These are phyloP conservation scores for Diplodia mutila DNA, from an alignment of 2,329 filamentous ascomycete species.

Conservation along the genomic window DNA sequence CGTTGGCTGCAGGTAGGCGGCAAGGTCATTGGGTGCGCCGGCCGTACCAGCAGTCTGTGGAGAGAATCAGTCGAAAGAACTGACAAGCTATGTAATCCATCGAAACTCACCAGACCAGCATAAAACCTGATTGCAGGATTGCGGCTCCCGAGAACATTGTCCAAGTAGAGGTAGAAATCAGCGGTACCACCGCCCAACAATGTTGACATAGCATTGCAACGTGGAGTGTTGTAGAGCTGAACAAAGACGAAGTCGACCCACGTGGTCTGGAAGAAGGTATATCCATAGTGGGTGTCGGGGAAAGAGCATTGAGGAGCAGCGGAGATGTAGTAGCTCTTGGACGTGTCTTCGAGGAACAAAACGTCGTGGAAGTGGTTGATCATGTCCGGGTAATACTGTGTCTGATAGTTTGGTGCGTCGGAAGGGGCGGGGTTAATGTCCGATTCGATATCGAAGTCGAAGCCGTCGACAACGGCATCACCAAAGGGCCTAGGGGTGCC, in stretches of 20 bases:
- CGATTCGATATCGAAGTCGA: conserved; percentile 76
- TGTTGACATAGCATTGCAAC: conserved; percentile 55
- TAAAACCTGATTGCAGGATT: conserved; percentile 56
- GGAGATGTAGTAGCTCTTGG: conserved; percentile 62
- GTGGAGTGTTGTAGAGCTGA: conserved; percentile 67
- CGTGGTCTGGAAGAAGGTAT: conserved; percentile 58
- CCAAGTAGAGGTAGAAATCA: conserved; percentile 48
- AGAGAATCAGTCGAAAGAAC: background rate
- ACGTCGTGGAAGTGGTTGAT: conserved; percentile 51
- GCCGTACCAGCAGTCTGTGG: conserved; percentile 32
- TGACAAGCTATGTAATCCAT: background rate
- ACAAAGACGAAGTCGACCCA: conserved; percentile 64
- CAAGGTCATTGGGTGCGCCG: conserved; percentile 34
- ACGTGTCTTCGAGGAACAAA: conserved; percentile 41
- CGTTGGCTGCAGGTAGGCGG: conserved; percentile 52
- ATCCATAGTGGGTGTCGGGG: conserved; percentile 63
- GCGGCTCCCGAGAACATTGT: conserved; percentile 40
- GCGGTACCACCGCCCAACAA: conserved; percentile 33
- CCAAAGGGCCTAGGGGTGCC: conserved; percentile 67
- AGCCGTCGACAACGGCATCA: conserved; percentile 68
- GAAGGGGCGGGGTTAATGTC: conserved; percentile 54
- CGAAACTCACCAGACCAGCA: conserved; percentile 49
- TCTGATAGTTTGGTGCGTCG: conserved; percentile 36
- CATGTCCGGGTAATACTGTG: conserved; percentile 52
- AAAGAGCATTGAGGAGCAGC: conserved; percentile 72